phyloP scores from a whole-genome alignment of 805 yeast genomes.

The Nakazawaea laoshanensis region DNA sequence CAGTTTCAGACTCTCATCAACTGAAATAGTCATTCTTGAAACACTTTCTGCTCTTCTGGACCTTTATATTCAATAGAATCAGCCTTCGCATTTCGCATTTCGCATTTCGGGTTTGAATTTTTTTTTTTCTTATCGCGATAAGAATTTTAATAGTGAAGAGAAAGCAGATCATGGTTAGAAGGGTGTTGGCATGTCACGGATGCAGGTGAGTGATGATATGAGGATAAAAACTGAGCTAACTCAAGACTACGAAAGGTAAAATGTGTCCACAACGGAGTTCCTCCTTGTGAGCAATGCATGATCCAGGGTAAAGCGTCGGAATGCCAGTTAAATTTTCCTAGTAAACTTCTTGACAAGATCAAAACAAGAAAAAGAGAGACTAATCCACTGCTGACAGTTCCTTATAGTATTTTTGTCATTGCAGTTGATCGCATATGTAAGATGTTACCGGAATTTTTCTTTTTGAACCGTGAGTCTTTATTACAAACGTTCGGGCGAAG shows the following conservation, averaged over 20 bases:
- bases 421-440: neutral
- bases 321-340: conserved; percentile 1
- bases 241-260: conserved; percentile 1
- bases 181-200: conserved; percentile 1
- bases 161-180: neutral
- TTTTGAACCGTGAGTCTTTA: neutral
- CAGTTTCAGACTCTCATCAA: too few relatives aligned
- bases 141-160: too few relatives aligned
- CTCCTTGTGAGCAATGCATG: neutral
- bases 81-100: too few relatives aligned
- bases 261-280: conserved; percentile 2
- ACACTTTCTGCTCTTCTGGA: too few relatives aligned
- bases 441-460: neutral
- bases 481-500: neutral
- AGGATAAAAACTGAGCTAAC: neutral
- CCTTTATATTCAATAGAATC: too few relatives aligned
- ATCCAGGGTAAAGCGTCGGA: neutral
- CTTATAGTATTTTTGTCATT: neutral
- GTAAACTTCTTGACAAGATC: neutral
- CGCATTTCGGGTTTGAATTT: too few relatives aligned
- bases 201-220: conserved; percentile 1
- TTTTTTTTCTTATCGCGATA: too few relatives aligned
- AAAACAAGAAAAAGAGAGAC: neutral
- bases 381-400: neutral
- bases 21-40: too few relatives aligned